phyloP scores from a whole-genome alignment of 2,329 filamentous ascomycete species.

The Fusarium floridanum region DNA sequence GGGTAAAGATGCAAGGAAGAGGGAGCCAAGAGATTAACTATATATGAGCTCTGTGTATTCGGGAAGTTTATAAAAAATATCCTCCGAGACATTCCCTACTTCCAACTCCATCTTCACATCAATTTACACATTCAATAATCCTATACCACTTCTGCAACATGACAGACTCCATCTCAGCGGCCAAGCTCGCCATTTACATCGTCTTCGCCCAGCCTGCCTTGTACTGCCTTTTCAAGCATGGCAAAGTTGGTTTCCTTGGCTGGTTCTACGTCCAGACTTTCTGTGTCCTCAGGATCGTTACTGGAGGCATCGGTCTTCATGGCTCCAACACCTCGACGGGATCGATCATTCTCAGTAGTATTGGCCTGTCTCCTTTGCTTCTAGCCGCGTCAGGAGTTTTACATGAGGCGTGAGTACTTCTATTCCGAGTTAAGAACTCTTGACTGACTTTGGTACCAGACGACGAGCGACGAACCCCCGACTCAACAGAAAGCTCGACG shows the following conservation, averaged over 20 bases:
- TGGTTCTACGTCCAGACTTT: slow-evolving; percentile 25
- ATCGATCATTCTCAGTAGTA: slow-evolving; percentile 12
- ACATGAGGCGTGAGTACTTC: slow-evolving; percentile 16
- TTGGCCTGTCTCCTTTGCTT: slow-evolving; percentile 19
- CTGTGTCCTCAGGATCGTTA: slow-evolving; percentile 16
- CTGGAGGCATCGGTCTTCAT: slow-evolving; percentile 12
- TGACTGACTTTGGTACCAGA: not conserved
- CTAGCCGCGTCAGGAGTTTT: slow-evolving; percentile 14
- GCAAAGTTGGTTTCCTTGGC: slow-evolving; percentile 18
- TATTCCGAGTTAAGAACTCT: not conserved
- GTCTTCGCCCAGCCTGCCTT: slow-evolving; percentile 11
- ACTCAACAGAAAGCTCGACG: slow-evolving; percentile 18
- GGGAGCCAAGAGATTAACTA: not conserved
- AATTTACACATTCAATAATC: not conserved
- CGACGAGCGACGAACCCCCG: slow-evolving; percentile 18
- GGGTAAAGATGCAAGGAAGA: not conserved
- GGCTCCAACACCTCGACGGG: not conserved
- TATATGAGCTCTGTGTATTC: not conserved
- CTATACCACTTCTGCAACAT: not conserved
- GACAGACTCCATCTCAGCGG: slow-evolving; percentile 16
- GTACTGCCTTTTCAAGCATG: slow-evolving; percentile 21
- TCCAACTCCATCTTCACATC: not conserved
- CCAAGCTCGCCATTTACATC: slow-evolving; percentile 21
- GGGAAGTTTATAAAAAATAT: not conserved
- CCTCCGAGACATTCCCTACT: not conserved